phyloP scores from a whole-genome alignment of 331 rosid species.

The Pyracantha coccinea region DNA sequence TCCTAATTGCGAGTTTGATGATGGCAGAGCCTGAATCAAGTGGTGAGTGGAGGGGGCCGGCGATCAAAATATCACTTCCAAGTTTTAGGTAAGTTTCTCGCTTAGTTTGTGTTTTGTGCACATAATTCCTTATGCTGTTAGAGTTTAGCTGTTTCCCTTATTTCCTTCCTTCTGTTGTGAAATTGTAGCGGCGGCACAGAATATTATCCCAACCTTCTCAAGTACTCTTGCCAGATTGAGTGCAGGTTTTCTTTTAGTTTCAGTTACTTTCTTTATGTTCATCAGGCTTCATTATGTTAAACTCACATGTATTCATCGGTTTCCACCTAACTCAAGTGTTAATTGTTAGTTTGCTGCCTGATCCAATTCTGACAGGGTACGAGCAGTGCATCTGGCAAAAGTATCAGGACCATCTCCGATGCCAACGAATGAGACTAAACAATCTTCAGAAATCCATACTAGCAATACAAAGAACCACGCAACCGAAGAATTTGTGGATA shows the following conservation, averaged over 20 bases:
- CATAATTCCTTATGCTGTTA: background rate
- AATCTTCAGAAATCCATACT: slow-evolving; percentile 7
- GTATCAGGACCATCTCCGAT: slow-evolving; percentile 27
- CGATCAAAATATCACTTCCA: slow-evolving; percentile 74
- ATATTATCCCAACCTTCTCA: slow-evolving; percentile 55
- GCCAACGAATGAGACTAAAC: slow-evolving; percentile 17
- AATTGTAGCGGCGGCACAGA: slow-evolving; percentile 63
- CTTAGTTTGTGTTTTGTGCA: background rate
- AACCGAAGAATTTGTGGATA: slow-evolving; percentile 8
- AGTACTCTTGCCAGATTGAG: slow-evolving; percentile 76
- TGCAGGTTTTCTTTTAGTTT: slow-evolving; percentile 49
- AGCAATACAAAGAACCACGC: background rate
- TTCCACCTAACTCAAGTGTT: background rate
- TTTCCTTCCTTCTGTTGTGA: slow-evolving; percentile 10
- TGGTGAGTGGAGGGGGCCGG: slow-evolving; percentile 64
- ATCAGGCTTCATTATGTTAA: background rate
- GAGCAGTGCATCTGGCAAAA: slow-evolving; percentile 50
- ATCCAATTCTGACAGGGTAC: slow-evolving; percentile 40
- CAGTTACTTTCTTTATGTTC: background rate
- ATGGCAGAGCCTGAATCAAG: slow-evolving; percentile 41
- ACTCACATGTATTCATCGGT: background rate
- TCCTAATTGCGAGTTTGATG: slow-evolving; percentile 24
- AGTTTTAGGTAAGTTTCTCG: slow-evolving; percentile 64
- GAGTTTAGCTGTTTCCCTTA: background rate
- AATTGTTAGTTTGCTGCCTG: background rate